Base-by-base conservation (phyloP, 2,329 filamentous ascomycete genomes). In the Clarireedia sp. region DNA sequence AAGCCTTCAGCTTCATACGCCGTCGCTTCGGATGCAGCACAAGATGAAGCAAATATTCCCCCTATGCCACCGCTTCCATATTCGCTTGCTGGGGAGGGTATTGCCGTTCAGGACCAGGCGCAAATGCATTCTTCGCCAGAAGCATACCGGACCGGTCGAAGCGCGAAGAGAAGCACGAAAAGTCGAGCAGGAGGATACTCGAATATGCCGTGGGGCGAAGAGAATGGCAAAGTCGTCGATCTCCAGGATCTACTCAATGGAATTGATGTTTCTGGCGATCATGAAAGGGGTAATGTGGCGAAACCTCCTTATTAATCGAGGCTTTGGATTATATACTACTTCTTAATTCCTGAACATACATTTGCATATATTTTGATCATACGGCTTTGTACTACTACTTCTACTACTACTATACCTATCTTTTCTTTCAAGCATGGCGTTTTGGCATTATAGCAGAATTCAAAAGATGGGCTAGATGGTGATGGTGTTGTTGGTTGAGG, bases 61-160 rank as follows among this genome's bases (percentile, higher is more conserved):
- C 66, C 66, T 3, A 65, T 69, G 8, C 66, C 66, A 21, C 66
- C 66, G 26, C 58, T 67, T 48, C 66, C 66, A 46, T 60, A 57
- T 9, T 59, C 63, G 2, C 59, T 65, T 19, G 50, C 54, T 9
- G 57, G 58, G 10, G 64, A 64, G 38, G 47, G 53, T 5, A 57
- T 58, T 8, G 46, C 57, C 7, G 51, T 59, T 8, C 64, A 64
- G 7, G 64, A 69, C 33, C 59, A 64, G 48, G 60, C 61, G 14
- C 38, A 54, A 37, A 23, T 55, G 17, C 59, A 64, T 24, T 48
- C 44, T 9, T n/a, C 55, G 16, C 57, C 58, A 4, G 65, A 65
- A 50, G 59, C 57, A 19, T 40, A 51, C 24, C 59, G 61, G 43
- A 46, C 43, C 3, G 52, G 38, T 37, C 52, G 37, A 24, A 37